Evolutionary conservation across 371 early-diverging fungal species (phyloP).

Genomic region (Mucor piriformis): DNA sequence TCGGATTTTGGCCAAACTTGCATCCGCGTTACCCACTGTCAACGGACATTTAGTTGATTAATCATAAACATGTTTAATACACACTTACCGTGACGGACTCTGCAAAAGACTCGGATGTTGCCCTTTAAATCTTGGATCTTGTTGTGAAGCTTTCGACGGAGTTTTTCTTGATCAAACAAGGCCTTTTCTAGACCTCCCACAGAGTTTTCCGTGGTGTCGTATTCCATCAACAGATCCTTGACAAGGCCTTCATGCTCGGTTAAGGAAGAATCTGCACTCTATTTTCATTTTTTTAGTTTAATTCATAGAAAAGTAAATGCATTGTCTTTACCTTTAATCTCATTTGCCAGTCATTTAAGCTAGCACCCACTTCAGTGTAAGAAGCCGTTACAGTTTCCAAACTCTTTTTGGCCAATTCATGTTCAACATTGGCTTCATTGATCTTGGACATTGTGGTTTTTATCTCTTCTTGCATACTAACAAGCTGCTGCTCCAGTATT

Average conservation of each 20-base stretch:
- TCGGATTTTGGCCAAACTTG: slow-evolving; percentile 29
- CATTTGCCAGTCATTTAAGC: not conserved
- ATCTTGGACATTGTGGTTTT: not conserved
- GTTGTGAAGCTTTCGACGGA: slow-evolving; percentile 86
- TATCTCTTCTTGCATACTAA: not conserved
- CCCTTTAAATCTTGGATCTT: slow-evolving; percentile 96
- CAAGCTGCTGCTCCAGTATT: not conserved
- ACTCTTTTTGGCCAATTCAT: not conserved
- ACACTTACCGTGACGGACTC: slow-evolving; percentile 81
- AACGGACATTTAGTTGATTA: not conserved
- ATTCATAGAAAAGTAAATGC: not conserved
- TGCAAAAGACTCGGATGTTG: slow-evolving; percentile 96
- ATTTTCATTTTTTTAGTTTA: not conserved
- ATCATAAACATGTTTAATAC: no score
- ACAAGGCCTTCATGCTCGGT: slow-evolving; percentile 4
- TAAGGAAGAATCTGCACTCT: slow-evolving; percentile 4
- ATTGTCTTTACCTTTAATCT: slow-evolving; percentile 8
- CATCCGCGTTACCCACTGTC: not conserved
- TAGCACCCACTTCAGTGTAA: not conserved
- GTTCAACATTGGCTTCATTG: slow-evolving; percentile 2
- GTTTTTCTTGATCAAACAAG: slow-evolving; percentile 76
- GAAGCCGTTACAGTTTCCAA: not conserved
- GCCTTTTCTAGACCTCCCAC: slow-evolving; percentile 62
- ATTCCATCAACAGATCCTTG: not conserved
- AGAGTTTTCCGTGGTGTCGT: slow-evolving; percentile 22